Evolutionary conservation across 345 rosid species (phyloP), one percentile per base, ranked within the genome.

Genomic region (Eucalyptus polyanthemos): DNA sequence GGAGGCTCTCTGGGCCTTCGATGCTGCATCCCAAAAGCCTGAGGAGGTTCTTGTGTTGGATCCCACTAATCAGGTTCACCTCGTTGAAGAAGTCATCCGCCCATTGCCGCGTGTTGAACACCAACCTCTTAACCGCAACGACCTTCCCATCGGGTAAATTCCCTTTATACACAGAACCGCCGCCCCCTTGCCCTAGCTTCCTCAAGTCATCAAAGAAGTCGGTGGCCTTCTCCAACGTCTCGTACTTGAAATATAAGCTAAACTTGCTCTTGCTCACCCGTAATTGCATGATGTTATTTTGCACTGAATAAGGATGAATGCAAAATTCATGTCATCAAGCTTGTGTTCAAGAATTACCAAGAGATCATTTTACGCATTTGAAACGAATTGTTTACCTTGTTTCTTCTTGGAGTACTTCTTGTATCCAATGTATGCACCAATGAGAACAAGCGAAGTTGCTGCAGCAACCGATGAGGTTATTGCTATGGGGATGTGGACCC

Each of bases 1-100:
- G 94, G 91, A 96, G 96, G 89, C 99, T 95, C 76, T 96, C 95
- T 1, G 96, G 98, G 58, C 99, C 98, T 95, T 96, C 97, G 40
- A 96, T 95, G 89, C 97, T 95, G 89, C 99, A 97, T 37, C 99
- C 99, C 83, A 97, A 89, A 40, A 97, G 95, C 87, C 91, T 93
- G 34, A 96, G 95, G 51, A 97, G 94, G 92, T 95, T 96, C 92
- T 45, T 45, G 49, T 45, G 49, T 45, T 45, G 49, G 49, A 95
- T 93, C 54, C 94, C 93, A 53, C 92, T 95, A 86, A 95, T 97
- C 88, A 95, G 67, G 89, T 96, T 95, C 50, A 96, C 97, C 92
- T 97, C 98, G 49, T 95, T 96, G 88, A 95, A 97, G 95, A 96
- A 97, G 51, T 95, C 94, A 90, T 96, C 97, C 9, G 89, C 98